phyloP scores from a whole-genome alignment of 176 grass and related monocot genomes.

The Zea mays region DNA sequence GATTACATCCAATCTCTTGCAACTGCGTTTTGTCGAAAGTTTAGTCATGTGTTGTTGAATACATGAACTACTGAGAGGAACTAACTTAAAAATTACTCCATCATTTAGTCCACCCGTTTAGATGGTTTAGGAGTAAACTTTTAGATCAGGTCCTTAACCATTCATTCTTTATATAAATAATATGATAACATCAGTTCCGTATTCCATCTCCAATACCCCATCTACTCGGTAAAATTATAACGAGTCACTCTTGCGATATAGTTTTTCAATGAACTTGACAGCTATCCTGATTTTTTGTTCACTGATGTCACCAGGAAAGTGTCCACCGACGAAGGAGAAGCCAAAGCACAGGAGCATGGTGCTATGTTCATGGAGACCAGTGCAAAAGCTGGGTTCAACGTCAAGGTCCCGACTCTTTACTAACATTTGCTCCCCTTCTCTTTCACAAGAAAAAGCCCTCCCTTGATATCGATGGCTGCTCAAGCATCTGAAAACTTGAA shows the following conservation, averaged over 20 bases:
- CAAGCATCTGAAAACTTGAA: not conserved
- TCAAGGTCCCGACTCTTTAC: constrained; percentile 52
- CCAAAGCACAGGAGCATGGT: constrained; percentile 61
- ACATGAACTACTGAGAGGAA: not conserved
- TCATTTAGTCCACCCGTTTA: too few relatives aligned
- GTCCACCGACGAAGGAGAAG: constrained; percentile 70
- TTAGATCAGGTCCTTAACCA: too few relatives aligned
- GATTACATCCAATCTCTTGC: too few relatives aligned
- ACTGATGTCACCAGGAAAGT: constrained; percentile 53
- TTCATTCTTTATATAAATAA: not conserved
- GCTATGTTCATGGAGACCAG: constrained; percentile 88
- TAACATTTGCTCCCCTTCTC: not conserved
- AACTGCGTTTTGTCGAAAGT: too few relatives aligned
- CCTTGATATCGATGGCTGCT: not conserved
- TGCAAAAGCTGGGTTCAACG: constrained; percentile 79
- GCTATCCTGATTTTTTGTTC: not conserved
- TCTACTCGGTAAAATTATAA: not conserved
- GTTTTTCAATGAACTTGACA: not conserved
- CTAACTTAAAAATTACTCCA: not conserved
- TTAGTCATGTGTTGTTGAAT: not conserved
- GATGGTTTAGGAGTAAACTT: too few relatives aligned
- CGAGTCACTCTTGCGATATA: not conserved
- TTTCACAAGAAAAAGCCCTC: not conserved
- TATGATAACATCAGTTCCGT: not conserved
- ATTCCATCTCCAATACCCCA: too few relatives aligned